Evolutionary conservation across 2,329 filamentous ascomycete genomes (phyloP), one percentile per base, ranked within the genome.

Genomic region (Dichotomopilus funicola): DNA sequence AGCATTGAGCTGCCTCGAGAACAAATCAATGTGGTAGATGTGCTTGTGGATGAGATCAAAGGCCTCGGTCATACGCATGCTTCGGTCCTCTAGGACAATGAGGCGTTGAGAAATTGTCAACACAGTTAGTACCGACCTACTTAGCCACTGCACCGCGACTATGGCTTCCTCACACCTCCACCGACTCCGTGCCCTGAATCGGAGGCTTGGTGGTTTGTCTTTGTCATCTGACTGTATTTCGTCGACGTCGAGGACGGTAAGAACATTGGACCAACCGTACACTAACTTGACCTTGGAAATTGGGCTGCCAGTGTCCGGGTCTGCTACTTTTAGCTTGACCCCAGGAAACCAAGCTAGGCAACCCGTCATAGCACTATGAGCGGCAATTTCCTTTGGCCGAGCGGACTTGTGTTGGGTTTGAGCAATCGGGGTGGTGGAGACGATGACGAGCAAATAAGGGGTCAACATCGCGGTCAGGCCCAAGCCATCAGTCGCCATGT

Each of bases 181-280:
- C 59, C 91, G 80, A 70, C 87, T 95, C 55, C 91, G 84, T 3
- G 90, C 81, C 65, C 81, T 85, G 71, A 99, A 99, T 45, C 81
- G 82, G 27, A 97, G 80, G 47, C 79, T 85, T 1, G 89, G 82
- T 3, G 88, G 89, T 65, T 89, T 91, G 62, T 92, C 87, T 59
- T 83, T 85, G 62, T 90, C 85, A 11, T 83, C 80, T 0, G 79
- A 72, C 19, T 79, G 78, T 10, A 85, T 76, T 63, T 94, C 87
- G 51, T 92, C 85, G 9, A 97, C 83, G 61, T 99, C 94, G 31
- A 99, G 74, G 5, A 99, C 86, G 0, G 91, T 97, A 61, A 99
- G 74, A n/a, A 97, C 84, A 65, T 97, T 97, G 2, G 94, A 97
- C 94, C 94, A 99, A 71, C 91, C 96, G 73, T 99, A 99, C 0